These are phyloP conservation scores for Phytophthora podocarpi DNA, from an alignment of 352 stramenopile species.

Conservation along the genomic window DNA sequence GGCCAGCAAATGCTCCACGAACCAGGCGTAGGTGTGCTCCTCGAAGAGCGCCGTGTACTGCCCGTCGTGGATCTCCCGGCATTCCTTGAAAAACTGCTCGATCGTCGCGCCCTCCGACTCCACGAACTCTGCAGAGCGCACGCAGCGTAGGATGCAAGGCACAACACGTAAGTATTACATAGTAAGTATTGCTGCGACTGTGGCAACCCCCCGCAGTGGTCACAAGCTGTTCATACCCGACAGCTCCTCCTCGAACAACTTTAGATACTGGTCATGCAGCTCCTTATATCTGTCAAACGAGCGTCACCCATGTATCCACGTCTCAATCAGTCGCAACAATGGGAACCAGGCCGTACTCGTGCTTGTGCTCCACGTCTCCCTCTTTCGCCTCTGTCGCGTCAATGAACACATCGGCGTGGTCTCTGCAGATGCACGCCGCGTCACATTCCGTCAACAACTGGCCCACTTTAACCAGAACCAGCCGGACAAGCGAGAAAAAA, in stretches of 20 bases:
- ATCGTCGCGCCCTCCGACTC: conserved; percentile 66
- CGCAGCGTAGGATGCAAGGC: too few relatives aligned
- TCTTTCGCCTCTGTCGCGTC: conserved; percentile 70
- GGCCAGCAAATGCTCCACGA: conserved; percentile 75
- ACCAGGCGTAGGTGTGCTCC: conserved; percentile 74
- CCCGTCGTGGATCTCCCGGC: conserved; percentile 59
- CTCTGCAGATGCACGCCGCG: conserved; percentile 31
- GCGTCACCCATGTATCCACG: neutral
- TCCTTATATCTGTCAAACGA: conserved; percentile 61
- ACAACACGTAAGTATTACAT: too few relatives aligned
- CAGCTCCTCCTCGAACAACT: conserved; percentile 74
- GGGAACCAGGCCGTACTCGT: conserved; percentile 47
- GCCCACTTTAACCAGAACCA: conserved; percentile 6
- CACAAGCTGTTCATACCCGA: conserved; percentile 36
- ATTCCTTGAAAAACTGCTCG: conserved; percentile 75
- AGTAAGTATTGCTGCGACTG: too few relatives aligned
- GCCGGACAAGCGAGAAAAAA: neutral
- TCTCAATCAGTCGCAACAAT: neutral
- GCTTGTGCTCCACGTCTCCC: conserved; percentile 76
- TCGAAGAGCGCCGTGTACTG: conserved; percentile 74
- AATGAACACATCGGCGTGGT: conserved; percentile 64
- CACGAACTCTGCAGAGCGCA: conserved; percentile 59
- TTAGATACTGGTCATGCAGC: conserved; percentile 74
- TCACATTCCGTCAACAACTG: conserved; percentile 17
- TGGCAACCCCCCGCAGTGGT: neutral